Evolutionary conservation across 2,329 filamentous ascomycete species (phyloP), one percentile per base, ranked within the genome.

Genomic region (Trichoderma sp.): DNA sequence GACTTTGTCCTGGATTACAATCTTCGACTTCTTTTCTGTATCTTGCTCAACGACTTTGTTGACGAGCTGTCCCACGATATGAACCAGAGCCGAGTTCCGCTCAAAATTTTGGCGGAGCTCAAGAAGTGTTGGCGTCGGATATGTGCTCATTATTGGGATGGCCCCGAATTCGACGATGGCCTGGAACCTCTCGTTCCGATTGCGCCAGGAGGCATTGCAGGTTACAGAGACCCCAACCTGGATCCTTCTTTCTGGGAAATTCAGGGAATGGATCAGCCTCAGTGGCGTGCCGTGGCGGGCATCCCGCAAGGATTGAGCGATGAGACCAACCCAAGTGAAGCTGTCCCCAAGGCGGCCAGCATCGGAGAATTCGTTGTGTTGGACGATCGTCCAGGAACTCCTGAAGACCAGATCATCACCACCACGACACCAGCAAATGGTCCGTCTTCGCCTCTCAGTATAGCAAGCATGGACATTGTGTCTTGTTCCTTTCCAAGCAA

Each of bases 111-210:
- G 43, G 89, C 91, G 35, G 96, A 99, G 79, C 83, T 99, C 71
- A 99, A 99, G 79, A 96, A 97, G 78, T 98, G 96, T 77, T 99
- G 96, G 96, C 90, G 94, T 78, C 88, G 94, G 63, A 92, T 96
- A 24, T 98, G 94, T 77, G 90, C 92, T 0, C 82, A 94, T 68
- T 97, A 94, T 77, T 99, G 96, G 95, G 92, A 97, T 71, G 87
- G 87, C 0, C 83, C 88, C 0, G 88, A 92, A 58, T 90, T 90
- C 43, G 85, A 90, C 72, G 85, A 91, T 71, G 82, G 84, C 1
- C 83, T 88, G 14, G 86, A 85, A 16, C 84, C 89, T 4, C 88
- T 92, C 31, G 84, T 87, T 21, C 88, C 91, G 16, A 91, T 97
- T 60, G 79, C 86, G 0, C 93, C 94, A 4, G 94, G 94, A 49